phyloP scores from a whole-genome alignment of 108 stramenopile genomes.

The Seminavis robusta region DNA sequence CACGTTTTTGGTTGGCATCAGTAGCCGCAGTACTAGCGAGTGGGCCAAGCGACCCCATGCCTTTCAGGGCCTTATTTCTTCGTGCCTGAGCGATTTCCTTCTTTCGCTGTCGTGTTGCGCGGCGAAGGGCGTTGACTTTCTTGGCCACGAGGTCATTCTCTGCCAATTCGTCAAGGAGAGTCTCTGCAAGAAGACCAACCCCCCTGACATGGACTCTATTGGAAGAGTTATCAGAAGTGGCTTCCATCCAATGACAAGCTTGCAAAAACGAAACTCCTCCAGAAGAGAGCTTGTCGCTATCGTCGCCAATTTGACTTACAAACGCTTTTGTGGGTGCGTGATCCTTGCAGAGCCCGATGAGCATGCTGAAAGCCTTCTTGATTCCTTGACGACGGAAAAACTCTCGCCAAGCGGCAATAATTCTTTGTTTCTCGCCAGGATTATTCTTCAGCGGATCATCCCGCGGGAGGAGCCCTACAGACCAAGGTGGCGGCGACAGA shows the following conservation, averaged over 20 bases:
- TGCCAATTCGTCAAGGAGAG: slow-evolving; percentile 67
- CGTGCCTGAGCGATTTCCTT: slow-evolving; percentile 76
- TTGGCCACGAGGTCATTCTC: slow-evolving; percentile 27
- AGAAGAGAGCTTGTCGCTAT: no score
- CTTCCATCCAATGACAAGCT: slow-evolving; percentile 80
- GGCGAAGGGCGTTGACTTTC: slow-evolving; percentile 34
- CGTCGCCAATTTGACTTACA: slow-evolving; percentile 9
- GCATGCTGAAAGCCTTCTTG: slow-evolving; percentile 54
- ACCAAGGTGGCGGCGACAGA: slow-evolving; percentile 68
- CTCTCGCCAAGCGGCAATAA: slow-evolving; percentile 45
- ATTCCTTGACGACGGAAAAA: slow-evolving; percentile 62
- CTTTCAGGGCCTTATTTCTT: slow-evolving; percentile 56
- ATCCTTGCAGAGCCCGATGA: slow-evolving; percentile 56
- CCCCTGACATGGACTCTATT: slow-evolving; percentile 43
- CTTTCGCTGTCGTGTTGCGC: slow-evolving; percentile 71
- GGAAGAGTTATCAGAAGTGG: slow-evolving; percentile 66
- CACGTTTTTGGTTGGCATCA: slow-evolving; percentile 2
- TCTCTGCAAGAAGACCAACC: slow-evolving; percentile 75
- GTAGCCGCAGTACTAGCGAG: slow-evolving; percentile 11
- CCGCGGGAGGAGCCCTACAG: slow-evolving; percentile 63
- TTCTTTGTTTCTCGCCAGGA: no score
- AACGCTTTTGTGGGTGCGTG: slow-evolving; percentile 51
- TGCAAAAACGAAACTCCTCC: slow-evolving; percentile 24
- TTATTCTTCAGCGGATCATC: slow-evolving; percentile 8
- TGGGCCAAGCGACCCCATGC: slow-evolving; percentile 52